Conservation (phyloP, 169 alveolate genomes). For the Plasmodium yoelii region DNA sequence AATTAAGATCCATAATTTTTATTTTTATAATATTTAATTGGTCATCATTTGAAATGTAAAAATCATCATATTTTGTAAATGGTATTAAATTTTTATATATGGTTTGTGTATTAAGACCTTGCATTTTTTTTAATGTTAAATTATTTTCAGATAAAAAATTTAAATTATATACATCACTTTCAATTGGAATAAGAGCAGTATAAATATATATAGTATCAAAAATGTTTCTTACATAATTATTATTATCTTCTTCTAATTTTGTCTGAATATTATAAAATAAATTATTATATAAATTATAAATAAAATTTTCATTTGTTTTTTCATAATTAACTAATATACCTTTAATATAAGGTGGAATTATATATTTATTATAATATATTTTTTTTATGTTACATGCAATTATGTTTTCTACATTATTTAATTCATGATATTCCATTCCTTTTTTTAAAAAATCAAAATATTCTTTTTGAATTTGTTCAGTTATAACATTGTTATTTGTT, state of each 20-base stretch:
- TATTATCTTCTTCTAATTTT: neutral
- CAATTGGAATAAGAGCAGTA: constrained; percentile 66
- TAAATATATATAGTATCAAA: constrained; percentile 27
- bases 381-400: constrained; percentile 36
- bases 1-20: too few relatives aligned
- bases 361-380: constrained; percentile 19
- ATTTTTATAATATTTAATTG: too few relatives aligned
- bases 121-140: constrained; percentile 32
- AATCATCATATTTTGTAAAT: constrained; percentile 57
- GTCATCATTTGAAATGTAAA: neutral
- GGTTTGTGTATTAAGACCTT: constrained; percentile 10
- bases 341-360: constrained; percentile 67
- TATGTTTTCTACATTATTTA: neutral
- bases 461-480: constrained; percentile 14
- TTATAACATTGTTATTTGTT: too few relatives aligned
- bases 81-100: constrained; percentile 52
- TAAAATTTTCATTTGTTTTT: constrained; percentile 17
- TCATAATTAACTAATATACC: constrained; percentile 42
- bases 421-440: neutral
- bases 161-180: constrained; percentile 41
- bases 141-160: constrained; percentile 51
- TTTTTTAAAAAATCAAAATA: constrained; percentile 17
- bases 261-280: constrained; percentile 2
- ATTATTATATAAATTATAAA: constrained; percentile 6
- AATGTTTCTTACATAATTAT: constrained; percentile 30